phyloP scores from a whole-genome alignment of 805 yeast genomes.

The Teunomyces panamensis region DNA sequence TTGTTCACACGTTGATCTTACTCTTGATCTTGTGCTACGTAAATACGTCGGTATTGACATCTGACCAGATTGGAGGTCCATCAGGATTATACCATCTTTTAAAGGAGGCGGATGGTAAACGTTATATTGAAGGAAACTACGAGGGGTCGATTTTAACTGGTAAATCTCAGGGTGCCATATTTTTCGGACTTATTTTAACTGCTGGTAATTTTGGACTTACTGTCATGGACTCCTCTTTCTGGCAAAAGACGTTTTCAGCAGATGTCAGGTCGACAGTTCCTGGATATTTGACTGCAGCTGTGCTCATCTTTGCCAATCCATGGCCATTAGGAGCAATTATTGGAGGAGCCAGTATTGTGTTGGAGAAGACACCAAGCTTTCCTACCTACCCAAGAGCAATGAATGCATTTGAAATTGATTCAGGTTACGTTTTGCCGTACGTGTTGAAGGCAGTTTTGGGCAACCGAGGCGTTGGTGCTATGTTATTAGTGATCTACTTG shows the following conservation, averaged over 20 bases:
- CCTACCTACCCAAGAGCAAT: conserved; percentile 35
- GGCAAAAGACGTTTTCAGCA: conserved; percentile 41
- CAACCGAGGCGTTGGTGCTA: conserved; percentile 18
- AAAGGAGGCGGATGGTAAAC: conserved; percentile 11
- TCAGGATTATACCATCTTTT: conserved; percentile 25
- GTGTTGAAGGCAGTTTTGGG: conserved; percentile 29
- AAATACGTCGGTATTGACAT: conserved; percentile 23
- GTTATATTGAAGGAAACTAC: conserved; percentile 30
- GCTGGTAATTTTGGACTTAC: conserved; percentile 37
- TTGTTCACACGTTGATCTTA: conserved; percentile 15
- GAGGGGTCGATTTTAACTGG: conserved; percentile 36
- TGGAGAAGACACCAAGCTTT: conserved; percentile 22
- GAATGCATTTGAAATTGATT: conserved; percentile 24
- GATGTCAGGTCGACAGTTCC: conserved; percentile 33
- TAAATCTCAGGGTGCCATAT: conserved; percentile 30
- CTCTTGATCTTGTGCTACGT: conserved; percentile 25
- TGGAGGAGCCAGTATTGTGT: conserved; percentile 31
- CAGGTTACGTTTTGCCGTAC: conserved; percentile 30
- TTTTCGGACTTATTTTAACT: conserved; percentile 33
- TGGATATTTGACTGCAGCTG: conserved; percentile 35
- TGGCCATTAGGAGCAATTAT: conserved; percentile 36
- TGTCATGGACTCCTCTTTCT: conserved; percentile 38
- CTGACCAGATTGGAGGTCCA: conserved; percentile 26
- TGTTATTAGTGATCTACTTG: conserved; percentile 32
- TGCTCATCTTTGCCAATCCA: conserved; percentile 29